Conservation (phyloP, 257 asterid genomes). For the Scutellaria barbata region DNA sequence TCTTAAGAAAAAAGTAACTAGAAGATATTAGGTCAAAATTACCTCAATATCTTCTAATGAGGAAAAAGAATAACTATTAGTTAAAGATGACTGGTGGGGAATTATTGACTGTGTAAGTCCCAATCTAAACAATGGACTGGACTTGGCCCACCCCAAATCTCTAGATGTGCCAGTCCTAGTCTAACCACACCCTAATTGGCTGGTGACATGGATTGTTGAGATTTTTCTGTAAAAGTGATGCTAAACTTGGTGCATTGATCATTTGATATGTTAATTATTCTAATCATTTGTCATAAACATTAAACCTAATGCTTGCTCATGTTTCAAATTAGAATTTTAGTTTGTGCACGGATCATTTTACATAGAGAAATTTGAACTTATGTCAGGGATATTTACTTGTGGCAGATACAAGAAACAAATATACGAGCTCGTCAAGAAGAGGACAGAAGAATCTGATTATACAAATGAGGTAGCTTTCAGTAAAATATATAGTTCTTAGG, state of each 20-base stretch:
- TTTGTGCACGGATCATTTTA: slow-evolving; percentile 14
- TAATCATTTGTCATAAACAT: neutral
- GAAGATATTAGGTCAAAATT: no score
- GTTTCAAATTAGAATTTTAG: neutral
- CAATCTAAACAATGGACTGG: no score
- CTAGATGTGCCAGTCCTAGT: no score
- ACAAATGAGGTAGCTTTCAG: slow-evolving; percentile 59
- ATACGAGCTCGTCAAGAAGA: slow-evolving; percentile 82
- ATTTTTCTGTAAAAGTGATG: neutral
- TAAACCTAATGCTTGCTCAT: slow-evolving; percentile 24
- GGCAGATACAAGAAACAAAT: slow-evolving; percentile 80
- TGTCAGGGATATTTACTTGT: slow-evolving; percentile 25
- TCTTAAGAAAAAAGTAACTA: no score
- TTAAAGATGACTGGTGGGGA: no score
- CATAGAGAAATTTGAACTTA: neutral
- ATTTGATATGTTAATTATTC: neutral
- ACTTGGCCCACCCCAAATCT: no score
- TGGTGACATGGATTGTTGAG: neutral
- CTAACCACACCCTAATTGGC: neutral
- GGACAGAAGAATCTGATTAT: slow-evolving; percentile 65
- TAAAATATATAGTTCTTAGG: neutral
- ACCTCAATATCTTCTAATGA: no score
- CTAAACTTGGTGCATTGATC: slow-evolving; percentile 16
- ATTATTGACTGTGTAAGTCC: no score
- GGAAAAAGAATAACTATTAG: no score